These are phyloP conservation scores for Cenchrus fungigraminus DNA, from an alignment of 176 grass and related monocot genomes.

Conservation along the genomic window DNA sequence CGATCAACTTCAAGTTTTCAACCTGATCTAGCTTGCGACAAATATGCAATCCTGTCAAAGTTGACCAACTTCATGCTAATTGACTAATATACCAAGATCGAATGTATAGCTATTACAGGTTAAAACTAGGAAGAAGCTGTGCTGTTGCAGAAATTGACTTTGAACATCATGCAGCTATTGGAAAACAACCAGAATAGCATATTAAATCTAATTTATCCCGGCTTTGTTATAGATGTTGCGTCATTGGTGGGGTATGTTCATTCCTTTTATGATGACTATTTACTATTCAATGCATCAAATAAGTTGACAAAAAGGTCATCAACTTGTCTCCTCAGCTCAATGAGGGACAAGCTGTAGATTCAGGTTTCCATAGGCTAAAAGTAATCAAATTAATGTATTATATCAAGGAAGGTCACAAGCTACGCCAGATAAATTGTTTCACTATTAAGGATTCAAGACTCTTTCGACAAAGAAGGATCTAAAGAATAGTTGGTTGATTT, in stretches of 20 bases:
- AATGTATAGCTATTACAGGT: background rate
- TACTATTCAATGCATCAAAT: constrained; percentile 23
- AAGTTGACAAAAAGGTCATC: background rate
- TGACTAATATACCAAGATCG: constrained; percentile 11
- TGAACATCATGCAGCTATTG: constrained; percentile 14
- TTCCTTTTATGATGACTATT: constrained; percentile 9
- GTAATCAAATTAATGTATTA: constrained; percentile 16
- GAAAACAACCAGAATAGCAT: constrained; percentile 18
- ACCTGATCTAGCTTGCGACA: constrained; percentile 2
- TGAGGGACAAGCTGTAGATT: background rate
- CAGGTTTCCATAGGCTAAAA: constrained; percentile 28
- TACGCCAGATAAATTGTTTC: constrained; percentile 21
- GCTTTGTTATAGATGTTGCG: background rate
- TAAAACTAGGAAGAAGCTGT: constrained; percentile 26
- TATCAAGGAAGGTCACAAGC: constrained; percentile 10
- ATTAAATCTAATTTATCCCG: constrained; percentile 6
- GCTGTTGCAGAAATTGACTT: constrained; percentile 33
- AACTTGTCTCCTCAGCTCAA: background rate
- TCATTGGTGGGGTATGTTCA: constrained; percentile 12
- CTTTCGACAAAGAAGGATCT: background rate
- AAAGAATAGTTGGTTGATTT: constrained; percentile 24
- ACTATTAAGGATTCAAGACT: constrained; percentile 15
- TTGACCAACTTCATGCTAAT: constrained; percentile 17
- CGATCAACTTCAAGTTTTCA: constrained; percentile 35
- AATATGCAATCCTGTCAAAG: constrained; percentile 23